Evolutionary conservation across 257 asterid genomes (phyloP), one percentile per base, ranked within the genome.

Genomic region (Nicotiana obtusifolia): DNA sequence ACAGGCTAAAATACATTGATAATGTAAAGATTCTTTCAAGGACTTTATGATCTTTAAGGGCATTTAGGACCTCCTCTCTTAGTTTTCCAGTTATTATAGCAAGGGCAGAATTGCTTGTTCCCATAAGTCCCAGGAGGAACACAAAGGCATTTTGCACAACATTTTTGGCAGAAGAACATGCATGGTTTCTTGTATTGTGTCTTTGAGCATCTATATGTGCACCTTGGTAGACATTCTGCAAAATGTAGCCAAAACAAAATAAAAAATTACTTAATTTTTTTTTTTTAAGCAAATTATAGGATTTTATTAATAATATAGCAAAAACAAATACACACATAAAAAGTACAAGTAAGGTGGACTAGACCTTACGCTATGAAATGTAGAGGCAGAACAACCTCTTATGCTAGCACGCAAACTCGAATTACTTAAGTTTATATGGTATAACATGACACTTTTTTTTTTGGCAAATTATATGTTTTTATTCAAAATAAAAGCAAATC

Each of bases 41-140:
- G 41, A 5, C 7, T 33, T 7, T 33, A 33, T 33, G 7, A 33
- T 33, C 41, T 33, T 33, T 26, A 26, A 41, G 98, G 98, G 88
- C 98, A 93, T 71, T 92, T 93, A 7, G 98, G 97, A 24, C 98
- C 96, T 66, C 98, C 97, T 78, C 97, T 88, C 86, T 93, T 91
- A 35, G 97, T 92, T 92, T 92, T 93, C 95, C 97, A 93, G 87
- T 92, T 88, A 84, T 92, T 93, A 86, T 93, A 93, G 84, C 98
- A 93, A 78, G 97, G 98, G 83, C 95, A 93, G 22, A 87, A 77
- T 64, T 91, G 91, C 82, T 93, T 91, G 92, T 92, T 92, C 8
- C 98, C 97, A 26, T 90, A 93, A 77, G 97, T 93, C n/a, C 97
- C 97, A 3, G 97, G 87, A 13, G 97, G 97, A 83, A 92, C 97